Conservation (phyloP, 2,329 filamentous ascomycete species). For the Chaetomium sp. region DNA sequence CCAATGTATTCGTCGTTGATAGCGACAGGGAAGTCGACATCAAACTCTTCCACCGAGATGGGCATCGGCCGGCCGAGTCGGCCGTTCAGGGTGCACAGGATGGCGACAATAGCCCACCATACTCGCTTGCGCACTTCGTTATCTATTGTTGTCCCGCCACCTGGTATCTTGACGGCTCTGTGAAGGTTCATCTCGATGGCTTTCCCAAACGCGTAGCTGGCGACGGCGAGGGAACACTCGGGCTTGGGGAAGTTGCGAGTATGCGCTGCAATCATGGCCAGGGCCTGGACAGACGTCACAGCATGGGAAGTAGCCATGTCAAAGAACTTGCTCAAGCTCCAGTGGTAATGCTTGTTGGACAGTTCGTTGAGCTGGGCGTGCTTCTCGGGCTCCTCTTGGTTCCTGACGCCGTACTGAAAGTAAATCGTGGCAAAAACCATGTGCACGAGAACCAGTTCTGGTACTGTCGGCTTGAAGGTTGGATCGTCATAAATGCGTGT, state of each 20-base stretch:
- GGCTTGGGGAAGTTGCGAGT: constrained; percentile 79
- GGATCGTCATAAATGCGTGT: constrained; percentile 70
- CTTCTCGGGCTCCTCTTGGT: constrained; percentile 58
- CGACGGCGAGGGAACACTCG: constrained; percentile 70
- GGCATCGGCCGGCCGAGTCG: constrained; percentile 78
- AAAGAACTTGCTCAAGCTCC: constrained; percentile 68
- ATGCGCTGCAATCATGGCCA: constrained; percentile 71
- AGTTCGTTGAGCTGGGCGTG: constrained; percentile 60
- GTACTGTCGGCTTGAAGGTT: constrained; percentile 60
- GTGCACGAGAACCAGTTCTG: constrained; percentile 71
- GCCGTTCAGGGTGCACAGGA: constrained; percentile 70
- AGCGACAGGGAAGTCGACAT: constrained; percentile 73
- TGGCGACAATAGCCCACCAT: constrained; percentile 72
- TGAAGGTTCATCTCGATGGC: constrained; percentile 78
- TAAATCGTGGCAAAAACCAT: constrained; percentile 79
- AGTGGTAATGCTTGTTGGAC: constrained; percentile 79
- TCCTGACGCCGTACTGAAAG: constrained; percentile 75
- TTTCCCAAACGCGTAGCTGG: constrained; percentile 64
- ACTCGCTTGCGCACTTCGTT: constrained; percentile 76
- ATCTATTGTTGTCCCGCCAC: constrained; percentile 57
- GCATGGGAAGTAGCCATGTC: constrained; percentile 64
- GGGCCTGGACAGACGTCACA: constrained; percentile 69
- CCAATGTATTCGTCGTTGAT: constrained; percentile 71
- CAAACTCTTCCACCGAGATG: constrained; percentile 72
- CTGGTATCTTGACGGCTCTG: constrained; percentile 60